phyloP scores from a whole-genome alignment of 2,329 filamentous ascomycete genomes.

The Colletotrichum sp. region DNA sequence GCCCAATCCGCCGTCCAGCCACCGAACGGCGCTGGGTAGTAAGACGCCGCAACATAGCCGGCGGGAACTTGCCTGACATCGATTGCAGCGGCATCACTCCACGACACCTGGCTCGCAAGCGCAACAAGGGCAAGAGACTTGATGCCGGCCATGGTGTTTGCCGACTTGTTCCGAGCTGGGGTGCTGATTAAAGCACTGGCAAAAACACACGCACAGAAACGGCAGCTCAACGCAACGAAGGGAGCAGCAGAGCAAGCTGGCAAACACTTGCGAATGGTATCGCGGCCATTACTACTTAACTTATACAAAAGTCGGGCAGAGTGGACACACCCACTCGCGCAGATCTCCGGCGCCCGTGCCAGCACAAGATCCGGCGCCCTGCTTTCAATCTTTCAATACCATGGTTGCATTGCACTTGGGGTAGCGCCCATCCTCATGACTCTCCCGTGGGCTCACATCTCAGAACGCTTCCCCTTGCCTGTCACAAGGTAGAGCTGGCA shows the following conservation, averaged over 20 bases:
- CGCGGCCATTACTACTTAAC: not conserved
- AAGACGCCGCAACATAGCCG: slow-evolving; percentile 57
- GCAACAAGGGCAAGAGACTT: slow-evolving; percentile 9
- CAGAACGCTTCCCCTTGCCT: not conserved
- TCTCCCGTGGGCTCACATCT: not conserved
- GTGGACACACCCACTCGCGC: not conserved
- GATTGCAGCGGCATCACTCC: slow-evolving; percentile 1
- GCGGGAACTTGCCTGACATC: slow-evolving; percentile 12
- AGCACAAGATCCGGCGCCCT: not conserved
- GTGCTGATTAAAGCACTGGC: not conserved
- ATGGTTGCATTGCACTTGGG: not conserved
- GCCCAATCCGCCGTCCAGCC: slow-evolving; percentile 75
- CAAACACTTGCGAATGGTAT: not conserved
- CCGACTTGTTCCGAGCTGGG: not conserved
- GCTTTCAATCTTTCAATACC: not conserved
- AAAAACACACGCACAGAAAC: not conserved
- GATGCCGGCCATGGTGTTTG: not conserved
- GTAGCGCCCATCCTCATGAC: not conserved
- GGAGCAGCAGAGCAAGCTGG: not conserved
- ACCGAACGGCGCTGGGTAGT: slow-evolving; percentile 75
- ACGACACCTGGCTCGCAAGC: slow-evolving; percentile 4
- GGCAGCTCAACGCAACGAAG: not conserved
- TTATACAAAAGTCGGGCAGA: not conserved
- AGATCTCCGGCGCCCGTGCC: not conserved
- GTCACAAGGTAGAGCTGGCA: not conserved